Percentiles rank a stretch among this genome's conserved stretches.
Evolutionary conservation across 1,284 basidiomycete genomes (phyloP).

Genomic region (Fomitopsis betulina): DNA sequence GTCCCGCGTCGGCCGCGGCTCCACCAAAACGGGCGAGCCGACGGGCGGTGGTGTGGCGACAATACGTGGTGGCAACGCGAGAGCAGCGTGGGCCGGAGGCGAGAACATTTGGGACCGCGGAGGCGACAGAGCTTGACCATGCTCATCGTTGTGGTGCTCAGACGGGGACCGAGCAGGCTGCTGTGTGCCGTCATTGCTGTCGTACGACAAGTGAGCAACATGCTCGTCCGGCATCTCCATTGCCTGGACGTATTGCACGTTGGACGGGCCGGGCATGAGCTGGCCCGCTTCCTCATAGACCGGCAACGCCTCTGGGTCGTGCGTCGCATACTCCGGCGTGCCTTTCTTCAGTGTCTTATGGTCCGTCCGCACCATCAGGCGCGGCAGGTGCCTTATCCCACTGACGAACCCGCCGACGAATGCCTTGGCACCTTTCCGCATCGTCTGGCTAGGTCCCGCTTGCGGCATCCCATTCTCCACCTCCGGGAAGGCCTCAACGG

Average conservation of each 20-base stretch:
- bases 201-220: constrained; percentile 1
- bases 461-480: background rate
- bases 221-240: constrained; percentile 17
- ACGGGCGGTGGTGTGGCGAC: background rate
- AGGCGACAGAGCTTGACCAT: background rate
- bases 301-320: constrained; percentile 15
- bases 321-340: constrained; percentile 7
- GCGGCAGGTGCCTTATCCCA: constrained; percentile 23
- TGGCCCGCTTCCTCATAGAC: constrained; percentile 21
- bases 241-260: constrained; percentile 19
- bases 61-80: background rate
- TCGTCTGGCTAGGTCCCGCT: background rate
- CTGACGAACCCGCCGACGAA: constrained; percentile 32
- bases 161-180: background rate
- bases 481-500: background rate
- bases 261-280: constrained; percentile 13
- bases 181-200: background rate
- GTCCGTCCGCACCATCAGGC: constrained; percentile 19
- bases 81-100: background rate
- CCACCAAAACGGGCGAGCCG: constrained; percentile 19
- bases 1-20: constrained; percentile 25
- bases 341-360: constrained; percentile 14
- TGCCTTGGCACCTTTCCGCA: constrained; percentile 12
- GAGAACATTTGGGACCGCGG: background rate
- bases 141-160: constrained; percentile 2